Percentiles rank a stretch among this genome's conserved stretches.
Evolutionary conservation across 345 rosid genomes (phyloP).

Genomic region (Trapa bicornis): DNA sequence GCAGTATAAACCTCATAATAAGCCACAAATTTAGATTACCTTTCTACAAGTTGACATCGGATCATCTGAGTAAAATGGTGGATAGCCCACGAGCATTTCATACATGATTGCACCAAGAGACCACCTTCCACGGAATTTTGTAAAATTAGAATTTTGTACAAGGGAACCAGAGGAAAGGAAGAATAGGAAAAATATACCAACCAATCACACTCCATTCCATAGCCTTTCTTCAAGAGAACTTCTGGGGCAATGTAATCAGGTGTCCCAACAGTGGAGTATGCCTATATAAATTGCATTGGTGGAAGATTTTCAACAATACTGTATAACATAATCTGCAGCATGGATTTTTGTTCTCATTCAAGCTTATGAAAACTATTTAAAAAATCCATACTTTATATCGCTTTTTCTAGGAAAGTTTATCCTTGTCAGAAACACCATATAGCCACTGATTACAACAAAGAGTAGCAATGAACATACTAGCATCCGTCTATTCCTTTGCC

Average conservation of each 20-base stretch:
- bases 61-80: constrained; percentile 96
- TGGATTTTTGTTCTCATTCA: neutral
- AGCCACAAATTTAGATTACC: constrained; percentile 27
- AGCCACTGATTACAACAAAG: neutral
- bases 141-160: neutral
- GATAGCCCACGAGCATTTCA: constrained; percentile 99
- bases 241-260: constrained; percentile 98
- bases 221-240: constrained; percentile 90
- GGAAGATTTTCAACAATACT: constrained; percentile 5
- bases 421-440: neutral
- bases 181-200: constrained; percentile 8
- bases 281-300: constrained; percentile 37
- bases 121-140: constrained; percentile 45
- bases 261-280: constrained; percentile 94
- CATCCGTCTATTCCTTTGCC: constrained; percentile 93
- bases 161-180: neutral
- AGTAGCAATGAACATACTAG: constrained; percentile 34
- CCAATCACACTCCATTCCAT: constrained; percentile 98
- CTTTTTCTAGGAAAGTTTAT: neutral
- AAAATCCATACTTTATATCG: neutral
- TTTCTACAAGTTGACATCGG: constrained; percentile 98
- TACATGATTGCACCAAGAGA: constrained; percentile 99
- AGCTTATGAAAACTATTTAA: neutral
- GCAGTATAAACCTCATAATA: neutral
- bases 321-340: neutral